Evolutionary conservation across 2,329 filamentous ascomycete genomes (phyloP).

Genomic region (Pseudogymnoascus sp.): DNA sequence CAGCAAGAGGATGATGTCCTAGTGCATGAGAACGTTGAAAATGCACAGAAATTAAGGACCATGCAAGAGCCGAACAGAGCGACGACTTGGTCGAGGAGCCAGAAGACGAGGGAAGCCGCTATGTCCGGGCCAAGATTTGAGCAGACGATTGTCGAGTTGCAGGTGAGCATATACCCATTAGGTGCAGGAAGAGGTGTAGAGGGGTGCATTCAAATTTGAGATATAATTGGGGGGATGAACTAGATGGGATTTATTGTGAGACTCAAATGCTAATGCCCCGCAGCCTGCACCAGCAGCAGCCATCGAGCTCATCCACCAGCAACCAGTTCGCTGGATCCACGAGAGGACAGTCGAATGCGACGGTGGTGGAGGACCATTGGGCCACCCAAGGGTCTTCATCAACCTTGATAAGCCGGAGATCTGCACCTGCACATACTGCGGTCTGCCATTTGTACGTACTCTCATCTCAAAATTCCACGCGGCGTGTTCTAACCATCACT

Average conservation of each 20-base stretch:
- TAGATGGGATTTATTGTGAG: neutral
- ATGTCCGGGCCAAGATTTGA: slow-evolving; percentile 96
- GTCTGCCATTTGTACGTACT: slow-evolving; percentile 74
- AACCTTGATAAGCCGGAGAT: slow-evolving; percentile 98
- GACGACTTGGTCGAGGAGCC: slow-evolving; percentile 75
- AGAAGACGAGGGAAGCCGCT: slow-evolving; percentile 69
- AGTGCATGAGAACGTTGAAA: slow-evolving; percentile 43
- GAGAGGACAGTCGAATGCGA: slow-evolving; percentile 77
- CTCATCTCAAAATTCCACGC: neutral
- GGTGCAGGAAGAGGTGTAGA: neutral
- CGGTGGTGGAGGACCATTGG: slow-evolving; percentile 80
- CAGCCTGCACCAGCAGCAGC: slow-evolving; percentile 84
- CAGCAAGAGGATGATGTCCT: slow-evolving; percentile 43
- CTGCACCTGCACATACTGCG: slow-evolving; percentile 83
- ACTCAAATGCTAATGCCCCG: slow-evolving; percentile 13
- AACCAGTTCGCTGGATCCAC: slow-evolving; percentile 88
- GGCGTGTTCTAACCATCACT: slow-evolving; percentile 10
- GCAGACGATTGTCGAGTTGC: slow-evolving; percentile 86
- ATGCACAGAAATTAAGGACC: slow-evolving; percentile 25
- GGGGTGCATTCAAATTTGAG: neutral
- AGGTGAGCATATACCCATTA: slow-evolving; percentile 51
- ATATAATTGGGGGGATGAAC: neutral
- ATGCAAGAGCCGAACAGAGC: slow-evolving; percentile 79
- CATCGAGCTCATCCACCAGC: slow-evolving; percentile 92
- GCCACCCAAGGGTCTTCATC: slow-evolving; percentile 92